phyloP scores from a whole-genome alignment of 495 filamentous ascomycete species.

The Penicillium bovifimosum region DNA sequence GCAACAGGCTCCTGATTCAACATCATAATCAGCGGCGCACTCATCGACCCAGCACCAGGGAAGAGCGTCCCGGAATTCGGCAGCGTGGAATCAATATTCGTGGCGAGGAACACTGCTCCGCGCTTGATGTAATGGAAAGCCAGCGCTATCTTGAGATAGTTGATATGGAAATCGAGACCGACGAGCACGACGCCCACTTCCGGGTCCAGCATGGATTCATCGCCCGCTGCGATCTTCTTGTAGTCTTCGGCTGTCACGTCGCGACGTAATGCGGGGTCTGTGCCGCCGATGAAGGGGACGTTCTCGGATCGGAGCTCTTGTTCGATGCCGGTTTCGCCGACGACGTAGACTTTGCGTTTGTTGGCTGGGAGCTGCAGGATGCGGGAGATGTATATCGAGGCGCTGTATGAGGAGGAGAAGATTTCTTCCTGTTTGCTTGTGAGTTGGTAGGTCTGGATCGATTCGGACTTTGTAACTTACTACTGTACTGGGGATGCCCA shows the following conservation, averaged over 20 bases:
- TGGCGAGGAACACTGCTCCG: conserved; percentile 88
- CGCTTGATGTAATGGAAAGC: conserved; percentile 79
- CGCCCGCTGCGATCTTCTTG: conserved; percentile 63
- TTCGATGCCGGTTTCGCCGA: conserved; percentile 90
- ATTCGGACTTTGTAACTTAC: conserved; percentile 31
- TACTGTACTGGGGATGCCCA: conserved; percentile 72
- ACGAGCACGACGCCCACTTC: conserved; percentile 85
- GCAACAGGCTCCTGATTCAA: conserved; percentile 61
- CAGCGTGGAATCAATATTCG: conserved; percentile 84
- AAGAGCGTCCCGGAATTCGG: conserved; percentile 76
- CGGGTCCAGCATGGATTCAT: conserved; percentile 63
- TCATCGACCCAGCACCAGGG: conserved; percentile 82
- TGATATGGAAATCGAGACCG: conserved; percentile 87
- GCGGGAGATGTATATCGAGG: conserved; percentile 92
- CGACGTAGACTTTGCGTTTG: conserved; percentile 87
- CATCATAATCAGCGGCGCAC: conserved; percentile 75
- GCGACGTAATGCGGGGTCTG: conserved; percentile 70
- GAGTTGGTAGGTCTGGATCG: background rate
- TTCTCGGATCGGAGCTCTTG: conserved; percentile 73
- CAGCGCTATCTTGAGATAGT: conserved; percentile 82
- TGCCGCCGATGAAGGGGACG: conserved; percentile 80
- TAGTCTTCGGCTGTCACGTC: conserved; percentile 78
- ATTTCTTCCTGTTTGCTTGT: conserved; percentile 66
- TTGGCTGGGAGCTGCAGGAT: conserved; percentile 71
- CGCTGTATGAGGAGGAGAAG: conserved; percentile 90